Percentiles rank a stretch among this genome's conserved stretches.
Evolutionary conservation across 805 yeast species (phyloP).

Genomic region (Wickerhamiella lipophila): DNA sequence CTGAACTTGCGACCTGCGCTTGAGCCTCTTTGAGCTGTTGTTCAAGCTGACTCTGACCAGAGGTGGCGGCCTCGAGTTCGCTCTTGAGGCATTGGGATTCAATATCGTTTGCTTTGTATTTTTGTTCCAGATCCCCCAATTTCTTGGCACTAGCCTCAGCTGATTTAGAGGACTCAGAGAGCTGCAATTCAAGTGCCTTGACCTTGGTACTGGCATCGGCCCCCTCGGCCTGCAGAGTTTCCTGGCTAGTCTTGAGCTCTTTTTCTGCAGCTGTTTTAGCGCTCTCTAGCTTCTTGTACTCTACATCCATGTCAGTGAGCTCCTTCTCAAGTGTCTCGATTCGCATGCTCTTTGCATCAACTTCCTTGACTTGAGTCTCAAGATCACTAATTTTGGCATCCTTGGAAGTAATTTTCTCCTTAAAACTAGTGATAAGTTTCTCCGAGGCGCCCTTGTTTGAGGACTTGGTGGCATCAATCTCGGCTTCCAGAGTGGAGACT

Average conservation of each 20-base stretch:
- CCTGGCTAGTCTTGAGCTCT: not conserved
- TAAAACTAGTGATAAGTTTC: not conserved
- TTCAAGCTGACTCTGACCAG: not conserved
- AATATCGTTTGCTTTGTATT: not conserved
- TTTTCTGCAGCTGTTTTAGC: not conserved
- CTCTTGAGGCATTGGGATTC: not conserved
- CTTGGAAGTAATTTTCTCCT: constrained; percentile 2
- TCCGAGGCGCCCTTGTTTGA: not conserved
- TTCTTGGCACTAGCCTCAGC: not conserved
- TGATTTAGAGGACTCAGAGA: constrained; percentile 1
- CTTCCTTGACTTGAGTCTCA: not conserved
- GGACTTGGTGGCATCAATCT: constrained; percentile 3
- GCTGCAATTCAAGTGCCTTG: not conserved
- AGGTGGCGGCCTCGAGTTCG: constrained; percentile 3
- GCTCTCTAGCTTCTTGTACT: not conserved
- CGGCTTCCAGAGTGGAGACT: constrained; percentile 1
- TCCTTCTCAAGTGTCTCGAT: not conserved
- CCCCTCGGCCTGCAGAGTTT: not conserved
- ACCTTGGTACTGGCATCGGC: not conserved
- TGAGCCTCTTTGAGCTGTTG: not conserved
- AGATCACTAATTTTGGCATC: not conserved
- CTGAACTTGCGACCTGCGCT: not conserved
- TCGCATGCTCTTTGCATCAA: not conserved
- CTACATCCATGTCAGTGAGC: constrained; percentile 5
- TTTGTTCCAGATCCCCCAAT: not conserved